Conservation (phyloP, 1,284 basidiomycete genomes). For the Athelia psychrophila region DNA sequence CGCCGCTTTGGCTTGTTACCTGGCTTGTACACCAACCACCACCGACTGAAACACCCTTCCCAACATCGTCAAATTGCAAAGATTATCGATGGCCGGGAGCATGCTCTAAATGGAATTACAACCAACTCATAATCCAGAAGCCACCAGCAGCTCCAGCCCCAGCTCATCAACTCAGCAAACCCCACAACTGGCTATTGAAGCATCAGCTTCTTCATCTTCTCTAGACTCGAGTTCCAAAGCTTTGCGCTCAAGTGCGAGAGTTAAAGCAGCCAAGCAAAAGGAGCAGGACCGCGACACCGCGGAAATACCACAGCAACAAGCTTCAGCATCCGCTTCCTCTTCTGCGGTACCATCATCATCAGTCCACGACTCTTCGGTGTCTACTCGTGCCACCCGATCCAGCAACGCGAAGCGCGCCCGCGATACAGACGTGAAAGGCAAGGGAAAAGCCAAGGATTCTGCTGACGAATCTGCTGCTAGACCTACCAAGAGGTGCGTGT, state of each 20-base stretch:
- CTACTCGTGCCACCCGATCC: conserved; percentile 33
- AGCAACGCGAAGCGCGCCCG: conserved; percentile 52
- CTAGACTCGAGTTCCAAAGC: conserved; percentile 43
- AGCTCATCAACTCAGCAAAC: conserved; percentile 41
- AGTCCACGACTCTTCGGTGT: background rate
- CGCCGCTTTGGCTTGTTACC: too few relatives aligned
- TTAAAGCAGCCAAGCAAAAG: conserved; percentile 72
- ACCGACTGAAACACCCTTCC: background rate
- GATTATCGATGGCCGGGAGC: conserved; percentile 76
- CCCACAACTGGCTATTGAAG: conserved; percentile 24
- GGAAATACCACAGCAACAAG: conserved; percentile 26
- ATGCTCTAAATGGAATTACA: conserved; percentile 84
- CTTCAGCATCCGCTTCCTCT: conserved; percentile 29
- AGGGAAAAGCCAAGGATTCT: conserved; percentile 63
- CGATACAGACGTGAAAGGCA: conserved; percentile 42
- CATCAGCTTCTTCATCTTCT: conserved; percentile 29
- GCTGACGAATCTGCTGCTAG: conserved; percentile 41
- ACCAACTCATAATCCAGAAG: conserved; percentile 65
- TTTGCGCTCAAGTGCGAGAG: conserved; percentile 71
- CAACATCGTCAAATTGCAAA: conserved; percentile 18
- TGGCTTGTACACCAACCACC: too few relatives aligned
- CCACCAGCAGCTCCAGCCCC: conserved; percentile 61
- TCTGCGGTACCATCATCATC: conserved; percentile 37
- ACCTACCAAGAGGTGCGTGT: conserved; percentile 58
- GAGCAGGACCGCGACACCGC: conserved; percentile 32